Evolutionary conservation across 2,329 filamentous ascomycete species (phyloP), one percentile per base, ranked within the genome.

Genomic region (Diaporthe helianthi): DNA sequence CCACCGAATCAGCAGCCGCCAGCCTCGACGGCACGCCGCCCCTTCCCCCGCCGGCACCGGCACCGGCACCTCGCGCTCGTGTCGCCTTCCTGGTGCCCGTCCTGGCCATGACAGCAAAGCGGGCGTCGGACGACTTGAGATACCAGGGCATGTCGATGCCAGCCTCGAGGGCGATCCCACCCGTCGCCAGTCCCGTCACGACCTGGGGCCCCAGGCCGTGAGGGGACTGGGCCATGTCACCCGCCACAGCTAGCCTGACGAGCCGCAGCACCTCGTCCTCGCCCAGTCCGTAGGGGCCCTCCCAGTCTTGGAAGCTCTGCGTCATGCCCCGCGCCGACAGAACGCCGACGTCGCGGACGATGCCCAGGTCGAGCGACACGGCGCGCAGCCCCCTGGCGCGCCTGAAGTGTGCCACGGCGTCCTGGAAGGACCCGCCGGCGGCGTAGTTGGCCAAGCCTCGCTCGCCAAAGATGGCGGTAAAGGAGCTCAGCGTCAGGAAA

Each of bases 371-470:
- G 5, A 47, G 44, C n/a, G 44, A 22, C 15, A 47, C 44, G 44
- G 44, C 44, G 4, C 44, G 44, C n/a, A 47, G 19, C 3, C 44
- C 44, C 44, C 44, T 47, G 9, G 19, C 44, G 19, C 44, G 44
- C 44, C 44, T 47, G 44, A 47, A 69, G 1, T 66, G 63, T 0
- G 76, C 75, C 19, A 78, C 71, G 1, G 74, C 75, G 69, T 81
- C 80, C 41, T 80, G 77, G 73, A 77, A 82, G 0, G 75, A 73
- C 47, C 76, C 76, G 6, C 76, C 79, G 0, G 78, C 78, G 0
- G 79, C 53, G 49, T 71, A 71, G 38, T 69, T 66, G 49, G 38
- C 69, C 38, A 69, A 67, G 7, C 69, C 63, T 12, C 52, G 51
- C 61, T 63, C 67, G 10, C 69, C 69, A 17, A 65, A 63, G 36